A percentile compares a stretch with the other conserved stretches of the same genome.
These are phyloP conservation scores for Paragyromitra xinjiangensis DNA, from an alignment of 495 filamentous ascomycete genomes.

Conservation along the genomic window DNA sequence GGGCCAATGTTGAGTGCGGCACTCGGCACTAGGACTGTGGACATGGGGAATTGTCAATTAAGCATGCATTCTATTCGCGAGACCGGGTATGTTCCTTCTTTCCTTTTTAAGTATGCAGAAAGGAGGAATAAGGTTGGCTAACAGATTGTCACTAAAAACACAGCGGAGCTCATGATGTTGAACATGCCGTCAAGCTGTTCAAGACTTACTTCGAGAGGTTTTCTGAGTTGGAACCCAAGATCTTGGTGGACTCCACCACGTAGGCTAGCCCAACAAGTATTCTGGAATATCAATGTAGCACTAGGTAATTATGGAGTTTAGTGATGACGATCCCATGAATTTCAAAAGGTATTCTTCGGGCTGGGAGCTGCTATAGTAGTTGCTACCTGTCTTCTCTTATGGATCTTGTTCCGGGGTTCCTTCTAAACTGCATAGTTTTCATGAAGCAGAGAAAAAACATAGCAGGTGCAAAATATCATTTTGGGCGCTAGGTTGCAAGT, in stretches of 20 bases:
- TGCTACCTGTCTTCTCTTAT: conserved; percentile 1
- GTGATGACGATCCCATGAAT: conserved; percentile 18
- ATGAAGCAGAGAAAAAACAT: not conserved
- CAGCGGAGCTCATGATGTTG: conserved; percentile 73
- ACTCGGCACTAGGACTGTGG: conserved; percentile 84
- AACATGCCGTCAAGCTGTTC: conserved; percentile 85
- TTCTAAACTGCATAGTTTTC: conserved; percentile 15
- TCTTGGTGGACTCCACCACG: conserved; percentile 72
- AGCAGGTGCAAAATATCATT: not conserved
- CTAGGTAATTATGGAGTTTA: conserved; percentile 36
- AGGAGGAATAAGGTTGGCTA: conserved; percentile 12
- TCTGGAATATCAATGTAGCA: conserved; percentile 19
- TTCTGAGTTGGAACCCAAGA: conserved; percentile 77
- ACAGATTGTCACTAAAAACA: conserved; percentile 9
- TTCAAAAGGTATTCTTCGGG: conserved; percentile 31
- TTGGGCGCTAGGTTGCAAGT: not conserved
- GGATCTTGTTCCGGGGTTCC: not conserved
- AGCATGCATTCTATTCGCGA: conserved; percentile 98
- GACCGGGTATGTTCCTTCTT: conserved; percentile 65
- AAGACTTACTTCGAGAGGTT: conserved; percentile 86
- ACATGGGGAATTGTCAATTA: conserved; percentile 94
- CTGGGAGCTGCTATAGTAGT: conserved; percentile 34
- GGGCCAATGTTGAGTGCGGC: conserved; percentile 91
- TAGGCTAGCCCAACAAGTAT: conserved; percentile 24
- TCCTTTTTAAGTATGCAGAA: not conserved